Conservation (phyloP, 192 early-diverging fungal species). For the Paraglomus occultum region DNA sequence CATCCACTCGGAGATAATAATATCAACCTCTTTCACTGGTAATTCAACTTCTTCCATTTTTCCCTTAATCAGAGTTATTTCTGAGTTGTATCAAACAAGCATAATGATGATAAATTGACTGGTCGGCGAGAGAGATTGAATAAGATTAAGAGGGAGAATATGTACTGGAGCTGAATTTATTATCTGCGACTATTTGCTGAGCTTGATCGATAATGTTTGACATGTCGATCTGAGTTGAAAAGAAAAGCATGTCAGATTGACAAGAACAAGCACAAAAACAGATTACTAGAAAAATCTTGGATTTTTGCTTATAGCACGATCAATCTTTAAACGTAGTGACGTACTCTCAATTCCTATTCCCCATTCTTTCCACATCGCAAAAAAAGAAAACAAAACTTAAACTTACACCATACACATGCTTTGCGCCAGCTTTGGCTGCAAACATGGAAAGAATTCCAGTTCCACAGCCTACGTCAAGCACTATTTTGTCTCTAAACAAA, state of each 20-base stretch:
- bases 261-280: not conserved
- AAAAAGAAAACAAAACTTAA: not conserved
- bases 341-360: not conserved
- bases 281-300: not conserved
- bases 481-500: slow-evolving; percentile 82
- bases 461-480: slow-evolving; percentile 88
- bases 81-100: slow-evolving; percentile 18
- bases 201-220: slow-evolving; percentile 85
- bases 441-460: slow-evolving; percentile 94
- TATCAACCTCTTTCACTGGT: slow-evolving; percentile 76
- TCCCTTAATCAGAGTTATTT: slow-evolving; percentile 62
- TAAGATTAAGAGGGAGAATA: not conserved
- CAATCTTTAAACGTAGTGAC: not conserved
- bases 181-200: slow-evolving; percentile 69
- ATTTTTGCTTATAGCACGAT: too few species aligned
- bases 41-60: slow-evolving; percentile 77
- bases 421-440: slow-evolving; percentile 83
- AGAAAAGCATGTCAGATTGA: not conserved
- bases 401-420: slow-evolving; percentile 52
- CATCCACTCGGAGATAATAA: slow-evolving; percentile 94
- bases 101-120: slow-evolving; percentile 9
- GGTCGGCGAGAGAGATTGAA: slow-evolving; percentile 6
- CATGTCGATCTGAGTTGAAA: slow-evolving; percentile 75
- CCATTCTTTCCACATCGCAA: not conserved
- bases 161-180: slow-evolving; percentile 63